Evolutionary conservation across 2,329 filamentous ascomycete genomes (phyloP).

Genomic region (Westerdykella sp.): DNA sequence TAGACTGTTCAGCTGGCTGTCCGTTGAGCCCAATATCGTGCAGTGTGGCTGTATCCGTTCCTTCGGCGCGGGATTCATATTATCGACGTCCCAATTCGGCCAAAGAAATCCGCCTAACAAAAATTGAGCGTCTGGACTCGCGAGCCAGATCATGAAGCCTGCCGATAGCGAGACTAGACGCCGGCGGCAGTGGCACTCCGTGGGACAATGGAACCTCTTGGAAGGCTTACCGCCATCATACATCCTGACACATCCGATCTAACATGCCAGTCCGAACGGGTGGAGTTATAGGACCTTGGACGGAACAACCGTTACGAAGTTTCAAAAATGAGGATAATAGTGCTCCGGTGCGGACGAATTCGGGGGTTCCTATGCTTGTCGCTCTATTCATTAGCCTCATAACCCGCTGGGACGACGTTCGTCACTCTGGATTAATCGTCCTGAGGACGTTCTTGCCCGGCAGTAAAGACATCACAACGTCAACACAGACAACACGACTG

Average conservation of each 20-base stretch:
- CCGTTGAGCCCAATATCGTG: conserved; percentile 14
- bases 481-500: too few species aligned
- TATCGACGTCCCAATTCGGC: conserved; percentile 30
- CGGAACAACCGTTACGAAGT: conserved; percentile 8
- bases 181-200: too few species aligned
- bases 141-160: conserved; percentile 30
- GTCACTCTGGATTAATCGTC: too few species aligned
- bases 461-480: too few species aligned
- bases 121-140: conserved; percentile 15
- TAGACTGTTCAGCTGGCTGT: too few species aligned
- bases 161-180: conserved; percentile 17
- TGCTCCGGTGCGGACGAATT: conserved; percentile 39
- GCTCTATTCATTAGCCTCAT: background rate
- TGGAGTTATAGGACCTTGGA: conserved; percentile 8
- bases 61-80: conserved; percentile 20
- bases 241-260: too few species aligned
- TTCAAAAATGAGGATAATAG: conserved; percentile 41
- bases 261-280: conserved; percentile 1
- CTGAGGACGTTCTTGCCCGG: too few species aligned
- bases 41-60: conserved; percentile 18
- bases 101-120: conserved; percentile 15
- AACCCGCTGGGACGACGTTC: too few species aligned
- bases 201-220: too few species aligned
- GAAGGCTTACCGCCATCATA: too few species aligned
- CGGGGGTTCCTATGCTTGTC: background rate